Conservation (phyloP, 768 basidiomycete species). For the Phanerochaete sordida region DNA sequence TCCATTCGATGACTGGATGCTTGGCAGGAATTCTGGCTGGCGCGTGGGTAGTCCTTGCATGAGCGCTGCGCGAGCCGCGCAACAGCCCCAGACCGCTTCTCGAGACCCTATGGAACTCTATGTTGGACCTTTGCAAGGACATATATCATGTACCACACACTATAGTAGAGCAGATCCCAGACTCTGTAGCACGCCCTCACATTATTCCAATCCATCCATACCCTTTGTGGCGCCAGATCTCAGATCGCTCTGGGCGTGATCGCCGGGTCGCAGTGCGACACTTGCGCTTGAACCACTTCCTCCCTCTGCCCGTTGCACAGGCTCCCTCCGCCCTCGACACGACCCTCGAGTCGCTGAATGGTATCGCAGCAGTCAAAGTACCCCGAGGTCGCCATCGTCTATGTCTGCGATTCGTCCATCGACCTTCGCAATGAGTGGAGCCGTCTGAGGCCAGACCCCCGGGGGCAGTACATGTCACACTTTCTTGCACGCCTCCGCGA, state of each 20-base stretch:
- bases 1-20: neutral
- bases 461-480: constrained; percentile 46
- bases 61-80: too few relatives aligned
- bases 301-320: too few relatives aligned
- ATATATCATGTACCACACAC: too few relatives aligned
- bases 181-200: neutral
- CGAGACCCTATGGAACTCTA: too few relatives aligned
- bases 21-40: constrained; percentile 4
- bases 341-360: neutral
- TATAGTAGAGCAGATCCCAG: neutral
- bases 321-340: neutral
- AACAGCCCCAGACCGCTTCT: too few relatives aligned
- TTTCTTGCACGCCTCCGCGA: constrained; percentile 20
- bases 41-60: constrained; percentile 7
- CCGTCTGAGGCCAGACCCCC: constrained; percentile 45
- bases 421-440: constrained; percentile 52
- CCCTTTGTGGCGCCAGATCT: neutral
- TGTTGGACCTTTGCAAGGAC: neutral
- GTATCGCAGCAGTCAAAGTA: neutral
- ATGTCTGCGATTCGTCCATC: constrained; percentile 61
- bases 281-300: too few relatives aligned
- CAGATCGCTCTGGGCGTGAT: neutral
- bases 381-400: constrained; percentile 41
- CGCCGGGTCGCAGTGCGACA: too few relatives aligned
- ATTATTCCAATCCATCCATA: neutral